Conservation (phyloP, 176 grass and related monocot genomes). For the Hordeum marinum region DNA sequence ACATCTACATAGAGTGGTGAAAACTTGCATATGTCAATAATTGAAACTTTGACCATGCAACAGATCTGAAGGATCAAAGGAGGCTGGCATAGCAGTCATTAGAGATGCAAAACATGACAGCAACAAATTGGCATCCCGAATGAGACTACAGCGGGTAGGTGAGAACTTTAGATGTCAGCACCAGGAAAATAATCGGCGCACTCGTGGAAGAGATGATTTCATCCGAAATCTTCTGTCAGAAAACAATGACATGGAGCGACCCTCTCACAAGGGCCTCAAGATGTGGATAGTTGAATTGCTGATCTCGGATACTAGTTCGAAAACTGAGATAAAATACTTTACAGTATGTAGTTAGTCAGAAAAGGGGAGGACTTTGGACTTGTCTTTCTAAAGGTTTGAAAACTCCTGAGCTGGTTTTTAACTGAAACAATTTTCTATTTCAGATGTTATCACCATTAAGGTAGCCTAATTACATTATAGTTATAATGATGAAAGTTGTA, state of each 20-base stretch:
- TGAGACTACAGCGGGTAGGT: conserved; percentile 21
- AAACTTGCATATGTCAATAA: conserved; percentile 7
- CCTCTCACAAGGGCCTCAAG: neutral
- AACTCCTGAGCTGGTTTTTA: neutral
- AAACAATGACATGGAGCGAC: conserved; percentile 14
- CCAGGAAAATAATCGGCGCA: conserved; percentile 18
- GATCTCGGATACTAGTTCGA: neutral
- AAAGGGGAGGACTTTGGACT: neutral
- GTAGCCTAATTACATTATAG: neutral
- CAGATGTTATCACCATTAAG: neutral
- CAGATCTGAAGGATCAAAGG: conserved; percentile 2
- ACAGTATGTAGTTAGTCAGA: neutral
- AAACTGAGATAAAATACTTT: neutral
- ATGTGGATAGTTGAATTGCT: neutral
- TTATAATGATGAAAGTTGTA: neutral
- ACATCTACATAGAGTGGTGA: conserved; percentile 23
- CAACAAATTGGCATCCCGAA: conserved; percentile 22
- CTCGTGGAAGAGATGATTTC: conserved; percentile 8
- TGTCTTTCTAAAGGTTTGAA: neutral
- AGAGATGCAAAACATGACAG: conserved; percentile 35
- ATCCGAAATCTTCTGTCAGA: neutral
- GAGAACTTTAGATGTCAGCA: conserved; percentile 28
- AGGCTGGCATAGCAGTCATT: conserved; percentile 24
- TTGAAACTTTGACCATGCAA: neutral
- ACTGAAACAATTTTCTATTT: neutral